Evolutionary conservation across 768 basidiomycete species (phyloP), one percentile per base, ranked within the genome.

Genomic region (Pleurotus ostreatus): DNA sequence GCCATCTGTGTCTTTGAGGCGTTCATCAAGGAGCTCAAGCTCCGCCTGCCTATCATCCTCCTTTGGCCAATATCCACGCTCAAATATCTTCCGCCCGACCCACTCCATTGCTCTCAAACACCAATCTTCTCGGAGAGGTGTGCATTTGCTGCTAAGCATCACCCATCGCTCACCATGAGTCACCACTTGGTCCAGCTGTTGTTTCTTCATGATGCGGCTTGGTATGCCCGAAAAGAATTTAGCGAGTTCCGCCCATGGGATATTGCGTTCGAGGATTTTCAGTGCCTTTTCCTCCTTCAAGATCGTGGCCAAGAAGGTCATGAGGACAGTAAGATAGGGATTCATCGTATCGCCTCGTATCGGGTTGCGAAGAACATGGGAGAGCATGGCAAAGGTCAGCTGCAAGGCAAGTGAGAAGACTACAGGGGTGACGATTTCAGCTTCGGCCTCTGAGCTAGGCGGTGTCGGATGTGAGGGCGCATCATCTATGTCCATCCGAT

Each of bases 31-130:
- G 0, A 94, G 86, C 63, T 94, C 94, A 55, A 91, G 77, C 75
- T 98, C 96, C 0, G 74, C 71, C 59, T 70, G 69, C 40, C 79
- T 77, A 56, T 86, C 85, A 51, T 86, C 88, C 30, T 80, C 81
- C n/a, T 76, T 75, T 66, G 88, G 91, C 97, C 97, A 99, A 68
- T 88, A 98, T 0, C 95, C 96, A 40, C 92, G 84, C 68, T 96
- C 94, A 66, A 89, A 98, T 13, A 98, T 86, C 59, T 84, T 83
- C 57, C 92, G 79, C 5, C 92, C 89, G 3, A 92, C 88, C 97
- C 97, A 99, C 62, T 94, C 94, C 86, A 95, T 92, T 1, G 97
- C 97, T 30, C 97, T 81, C 61, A 98, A 67, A 63, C 89, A 91
- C 94, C 95, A 98, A 64, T 98, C 97, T 70, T 99, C 97, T 0